Evolutionary conservation across 768 basidiomycete genomes (phyloP).

Genomic region (Royoungia palumana): DNA sequence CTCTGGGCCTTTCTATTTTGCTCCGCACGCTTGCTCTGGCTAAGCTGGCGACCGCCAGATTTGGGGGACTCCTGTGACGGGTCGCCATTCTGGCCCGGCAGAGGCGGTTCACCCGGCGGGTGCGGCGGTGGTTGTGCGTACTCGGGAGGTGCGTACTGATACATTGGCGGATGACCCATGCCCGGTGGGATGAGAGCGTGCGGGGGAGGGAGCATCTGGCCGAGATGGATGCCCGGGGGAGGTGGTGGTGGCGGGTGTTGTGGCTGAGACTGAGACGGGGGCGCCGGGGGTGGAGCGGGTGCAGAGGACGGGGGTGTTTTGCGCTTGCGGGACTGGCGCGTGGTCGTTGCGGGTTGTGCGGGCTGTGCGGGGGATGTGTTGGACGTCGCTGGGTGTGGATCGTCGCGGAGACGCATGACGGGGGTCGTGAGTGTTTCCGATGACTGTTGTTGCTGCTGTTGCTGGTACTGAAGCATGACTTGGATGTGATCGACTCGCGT

Average conservation of each 20-base stretch:
- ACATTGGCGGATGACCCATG: conserved; percentile 30
- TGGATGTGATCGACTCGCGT: conserved; percentile 30
- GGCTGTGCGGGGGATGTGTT: conserved; percentile 18
- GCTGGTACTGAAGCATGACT: conserved; percentile 30
- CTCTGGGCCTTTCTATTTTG: conserved; percentile 94
- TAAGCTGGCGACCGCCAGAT: conserved; percentile 52
- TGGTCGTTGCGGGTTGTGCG: conserved; percentile 6
- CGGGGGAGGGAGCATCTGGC: conserved; percentile 54
- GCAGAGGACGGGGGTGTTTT: conserved; percentile 55
- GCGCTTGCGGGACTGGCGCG: conserved; percentile 52
- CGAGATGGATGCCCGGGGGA: conserved; percentile 38
- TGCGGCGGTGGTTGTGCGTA: conserved; percentile 29
- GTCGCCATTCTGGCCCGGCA: conserved; percentile 18
- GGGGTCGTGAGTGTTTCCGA: conserved; percentile 17
- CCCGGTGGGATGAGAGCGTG: conserved; percentile 48
- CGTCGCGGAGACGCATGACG: conserved; percentile 63
- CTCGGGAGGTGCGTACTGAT: conserved; percentile 35
- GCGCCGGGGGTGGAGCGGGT: conserved; percentile 1
- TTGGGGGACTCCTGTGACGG: conserved; percentile 3
- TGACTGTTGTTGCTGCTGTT: conserved; percentile 14
- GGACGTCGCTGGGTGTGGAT: conserved; percentile 30
- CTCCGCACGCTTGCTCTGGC: conserved; percentile 84
- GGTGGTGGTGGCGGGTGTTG: conserved; percentile 34
- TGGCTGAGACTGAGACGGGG: conserved; percentile 19
- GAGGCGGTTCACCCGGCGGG: conserved; percentile 26